Conservation (phyloP, 768 basidiomycete genomes). For the Daedaleopsis sinensis region DNA sequence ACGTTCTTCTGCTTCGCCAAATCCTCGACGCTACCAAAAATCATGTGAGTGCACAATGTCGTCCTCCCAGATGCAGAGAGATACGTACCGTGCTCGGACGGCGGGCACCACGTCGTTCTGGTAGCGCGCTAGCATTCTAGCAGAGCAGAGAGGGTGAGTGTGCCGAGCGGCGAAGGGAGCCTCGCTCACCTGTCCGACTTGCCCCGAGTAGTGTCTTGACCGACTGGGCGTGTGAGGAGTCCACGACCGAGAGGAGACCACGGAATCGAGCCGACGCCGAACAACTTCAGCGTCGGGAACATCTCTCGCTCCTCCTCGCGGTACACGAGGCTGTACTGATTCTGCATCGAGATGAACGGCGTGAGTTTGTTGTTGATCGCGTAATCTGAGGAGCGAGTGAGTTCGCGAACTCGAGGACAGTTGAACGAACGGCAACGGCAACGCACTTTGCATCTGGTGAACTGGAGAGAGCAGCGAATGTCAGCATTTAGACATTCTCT, state of each 20-base stretch:
- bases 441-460: conserved; percentile 35
- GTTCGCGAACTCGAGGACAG: not conserved
- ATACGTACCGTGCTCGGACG: too few species aligned
- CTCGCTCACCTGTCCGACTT: conserved; percentile 25
- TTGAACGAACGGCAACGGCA: not conserved
- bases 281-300: conserved; percentile 47
- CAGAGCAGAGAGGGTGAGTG: not conserved
- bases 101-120: not conserved
- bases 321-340: conserved; percentile 57
- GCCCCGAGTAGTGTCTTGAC: conserved; percentile 26
- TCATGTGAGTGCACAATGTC: not conserved
- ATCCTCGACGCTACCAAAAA: conserved; percentile 35
- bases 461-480: too few species aligned
- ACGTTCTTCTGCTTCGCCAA: conserved; percentile 44
- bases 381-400: conserved; percentile 34
- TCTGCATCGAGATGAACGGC: conserved; percentile 68
- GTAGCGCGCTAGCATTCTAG: too few species aligned
- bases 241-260: conserved; percentile 44
- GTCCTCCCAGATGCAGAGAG: too few species aligned
- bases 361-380: conserved; percentile 44
- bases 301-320: conserved; percentile 64
- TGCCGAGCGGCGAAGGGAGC: not conserved
- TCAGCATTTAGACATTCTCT: too few species aligned
- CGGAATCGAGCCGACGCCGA: conserved; percentile 38
- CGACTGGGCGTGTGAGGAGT: conserved; percentile 30